Evolutionary conservation across 1,284 basidiomycete genomes (phyloP).

Genomic region (Termitomyces sp.): DNA sequence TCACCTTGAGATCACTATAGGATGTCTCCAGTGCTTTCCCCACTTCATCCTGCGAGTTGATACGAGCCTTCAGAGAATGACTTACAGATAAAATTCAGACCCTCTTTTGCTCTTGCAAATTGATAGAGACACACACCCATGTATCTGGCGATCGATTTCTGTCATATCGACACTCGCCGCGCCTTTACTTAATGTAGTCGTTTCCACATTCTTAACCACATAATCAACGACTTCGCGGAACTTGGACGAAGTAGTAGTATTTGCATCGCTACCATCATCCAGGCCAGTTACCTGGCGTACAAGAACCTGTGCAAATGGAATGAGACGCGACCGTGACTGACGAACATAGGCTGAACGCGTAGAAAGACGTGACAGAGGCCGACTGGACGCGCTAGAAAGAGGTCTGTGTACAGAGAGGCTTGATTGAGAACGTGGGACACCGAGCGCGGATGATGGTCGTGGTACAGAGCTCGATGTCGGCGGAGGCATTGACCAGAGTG

Average conservation of each 20-base stretch:
- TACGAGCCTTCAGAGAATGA: constrained; percentile 60
- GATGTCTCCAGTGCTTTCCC: constrained; percentile 53
- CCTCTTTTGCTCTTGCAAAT: neutral
- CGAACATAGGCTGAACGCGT: constrained; percentile 44
- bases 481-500: constrained; percentile 15
- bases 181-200: constrained; percentile 44
- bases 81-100: constrained; percentile 28
- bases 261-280: constrained; percentile 35
- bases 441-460: constrained; percentile 28
- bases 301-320: constrained; percentile 49
- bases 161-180: constrained; percentile 51
- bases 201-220: constrained; percentile 42
- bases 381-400: constrained; percentile 27
- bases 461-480: constrained; percentile 21
- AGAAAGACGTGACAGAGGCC: constrained; percentile 52
- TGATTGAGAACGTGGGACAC: constrained; percentile 24
- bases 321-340: constrained; percentile 46
- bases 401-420: constrained; percentile 26
- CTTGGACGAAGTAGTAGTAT: constrained; percentile 32
- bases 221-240: constrained; percentile 50
- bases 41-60: constrained; percentile 55
- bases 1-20: constrained; percentile 44
- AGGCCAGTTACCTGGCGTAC: constrained; percentile 47
- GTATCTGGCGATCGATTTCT: constrained; percentile 49
- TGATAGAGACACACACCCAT: constrained; percentile 38